phyloP scores from a whole-genome alignment of 192 early-diverging fungal species.

The Umbelopsis isabellina region DNA sequence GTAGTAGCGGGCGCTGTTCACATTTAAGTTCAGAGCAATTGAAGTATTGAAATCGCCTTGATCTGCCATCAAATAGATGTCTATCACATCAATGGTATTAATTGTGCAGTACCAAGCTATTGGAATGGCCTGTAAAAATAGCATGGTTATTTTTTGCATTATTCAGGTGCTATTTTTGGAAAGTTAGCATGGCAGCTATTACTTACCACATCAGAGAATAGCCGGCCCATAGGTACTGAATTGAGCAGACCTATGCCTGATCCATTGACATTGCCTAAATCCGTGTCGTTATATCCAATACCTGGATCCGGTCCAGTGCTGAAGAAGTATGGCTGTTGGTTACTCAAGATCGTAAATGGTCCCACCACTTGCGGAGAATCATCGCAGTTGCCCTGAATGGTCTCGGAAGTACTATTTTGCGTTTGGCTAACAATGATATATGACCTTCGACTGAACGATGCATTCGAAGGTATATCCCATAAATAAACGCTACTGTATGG shows the following conservation, averaged over 20 bases:
- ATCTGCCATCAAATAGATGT: constrained; percentile 19
- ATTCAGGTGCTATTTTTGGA: not conserved
- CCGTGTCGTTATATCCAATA: constrained; percentile 2
- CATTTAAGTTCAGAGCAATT: constrained; percentile 13
- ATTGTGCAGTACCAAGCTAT: constrained; percentile 27
- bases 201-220: constrained; percentile 27
- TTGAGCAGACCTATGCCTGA: not conserved
- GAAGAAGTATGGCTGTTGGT: constrained; percentile 17
- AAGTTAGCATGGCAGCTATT: not conserved
- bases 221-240: constrained; percentile 14
- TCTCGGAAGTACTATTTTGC: not conserved
- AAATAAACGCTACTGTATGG: constrained; percentile 23
- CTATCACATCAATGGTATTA: not conserved
- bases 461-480: constrained; percentile 13
- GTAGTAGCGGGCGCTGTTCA: constrained; percentile 23
- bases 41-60: not conserved
- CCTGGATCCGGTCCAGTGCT: constrained; percentile 26
- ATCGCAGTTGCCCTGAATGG: not conserved
- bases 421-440: constrained; percentile 12
- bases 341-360: constrained; percentile 22
- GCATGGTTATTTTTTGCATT: not conserved
- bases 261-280: not conserved
- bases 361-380: constrained; percentile 15
- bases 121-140: constrained; percentile 24
- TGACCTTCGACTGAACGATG: not conserved